These are phyloP conservation scores for Massariosphaeria phaeospora DNA, from an alignment of 495 filamentous ascomycete species.

Conservation along the genomic window DNA sequence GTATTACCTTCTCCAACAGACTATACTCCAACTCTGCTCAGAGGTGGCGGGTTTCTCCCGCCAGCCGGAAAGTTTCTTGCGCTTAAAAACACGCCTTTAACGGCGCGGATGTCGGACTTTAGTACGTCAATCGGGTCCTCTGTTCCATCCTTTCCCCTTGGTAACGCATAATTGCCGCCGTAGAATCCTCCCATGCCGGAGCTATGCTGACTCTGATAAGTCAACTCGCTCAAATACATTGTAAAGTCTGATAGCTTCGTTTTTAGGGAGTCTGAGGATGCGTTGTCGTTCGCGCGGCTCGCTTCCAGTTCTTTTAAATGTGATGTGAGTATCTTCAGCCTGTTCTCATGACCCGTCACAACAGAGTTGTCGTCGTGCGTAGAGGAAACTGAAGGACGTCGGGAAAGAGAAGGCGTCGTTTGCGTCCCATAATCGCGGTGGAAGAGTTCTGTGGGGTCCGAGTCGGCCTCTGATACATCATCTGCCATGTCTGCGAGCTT, in stretches of 20 bases:
- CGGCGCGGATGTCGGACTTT: constrained; percentile 76
- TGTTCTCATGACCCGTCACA: constrained; percentile 42
- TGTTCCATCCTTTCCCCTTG: constrained; percentile 45
- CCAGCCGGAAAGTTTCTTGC: constrained; percentile 57
- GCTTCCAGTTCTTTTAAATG: constrained; percentile 52
- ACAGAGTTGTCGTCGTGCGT: constrained; percentile 5
- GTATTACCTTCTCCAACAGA: no score
- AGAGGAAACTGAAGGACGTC: constrained; percentile 33
- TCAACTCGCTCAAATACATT: constrained; percentile 51
- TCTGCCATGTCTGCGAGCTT: constrained; percentile 23
- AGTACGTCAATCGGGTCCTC: constrained; percentile 74
- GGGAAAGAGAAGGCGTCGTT: constrained; percentile 55
- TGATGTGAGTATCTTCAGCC: constrained; percentile 47
- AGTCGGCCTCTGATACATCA: constrained; percentile 46
- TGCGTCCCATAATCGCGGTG: constrained; percentile 86
- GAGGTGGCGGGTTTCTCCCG: constrained; percentile 4
- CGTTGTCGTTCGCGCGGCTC: constrained; percentile 10
- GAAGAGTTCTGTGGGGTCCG: constrained; percentile 80
- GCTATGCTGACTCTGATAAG: constrained; percentile 45
- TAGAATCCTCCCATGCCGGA: constrained; percentile 31
- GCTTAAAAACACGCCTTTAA: constrained; percentile 91
- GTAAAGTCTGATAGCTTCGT: constrained; percentile 45
- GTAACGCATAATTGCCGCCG: constrained; percentile 25
- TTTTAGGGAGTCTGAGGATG: constrained; percentile 21
- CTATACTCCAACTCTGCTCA: constrained; percentile 8